These are phyloP conservation scores for Acacia confusa DNA, from an alignment of 306 rosid species.

Conservation along the genomic window DNA sequence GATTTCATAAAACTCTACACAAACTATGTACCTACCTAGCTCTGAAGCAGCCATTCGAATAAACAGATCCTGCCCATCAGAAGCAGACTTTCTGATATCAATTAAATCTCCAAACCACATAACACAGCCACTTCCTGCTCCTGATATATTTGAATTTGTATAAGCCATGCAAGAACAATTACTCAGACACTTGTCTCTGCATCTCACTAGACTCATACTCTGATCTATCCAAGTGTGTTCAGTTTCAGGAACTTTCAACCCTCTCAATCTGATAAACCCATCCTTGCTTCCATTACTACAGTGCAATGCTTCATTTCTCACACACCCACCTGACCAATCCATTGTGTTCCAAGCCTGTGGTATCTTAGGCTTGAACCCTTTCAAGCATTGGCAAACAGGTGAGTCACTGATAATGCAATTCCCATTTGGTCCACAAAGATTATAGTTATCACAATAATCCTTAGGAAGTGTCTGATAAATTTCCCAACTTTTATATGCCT, in stretches of 20 bases:
- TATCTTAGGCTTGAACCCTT: conserved; percentile 17
- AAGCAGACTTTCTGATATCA: conserved; percentile 22
- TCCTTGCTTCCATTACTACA: conserved; percentile 11
- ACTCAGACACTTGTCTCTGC: conserved; percentile 24
- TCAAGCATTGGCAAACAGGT: conserved; percentile 28
- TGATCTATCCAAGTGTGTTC: conserved; percentile 10
- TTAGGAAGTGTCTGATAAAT: background rate
- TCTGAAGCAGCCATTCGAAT: conserved; percentile 28
- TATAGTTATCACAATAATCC: conserved; percentile 23
- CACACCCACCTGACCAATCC: conserved; percentile 22
- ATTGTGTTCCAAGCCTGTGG: conserved; percentile 8
- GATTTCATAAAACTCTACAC: no score
- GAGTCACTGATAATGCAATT: background rate
- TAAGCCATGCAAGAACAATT: conserved; percentile 41
- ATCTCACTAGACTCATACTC: background rate
- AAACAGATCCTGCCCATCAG: conserved; percentile 15
- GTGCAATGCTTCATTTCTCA: conserved; percentile 1
- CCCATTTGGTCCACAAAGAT: conserved; percentile 28
- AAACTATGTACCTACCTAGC: background rate
- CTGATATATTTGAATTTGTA: conserved; percentile 21
- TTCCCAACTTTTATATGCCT: conserved; percentile 6
- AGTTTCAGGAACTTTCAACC: conserved; percentile 28
- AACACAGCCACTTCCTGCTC: conserved; percentile 24
- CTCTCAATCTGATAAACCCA: conserved; percentile 12
- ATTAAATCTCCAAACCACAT: conserved; percentile 35